Evolutionary conservation across 179 eudicot species (phyloP).

Genomic region (Pouteria campechiana): DNA sequence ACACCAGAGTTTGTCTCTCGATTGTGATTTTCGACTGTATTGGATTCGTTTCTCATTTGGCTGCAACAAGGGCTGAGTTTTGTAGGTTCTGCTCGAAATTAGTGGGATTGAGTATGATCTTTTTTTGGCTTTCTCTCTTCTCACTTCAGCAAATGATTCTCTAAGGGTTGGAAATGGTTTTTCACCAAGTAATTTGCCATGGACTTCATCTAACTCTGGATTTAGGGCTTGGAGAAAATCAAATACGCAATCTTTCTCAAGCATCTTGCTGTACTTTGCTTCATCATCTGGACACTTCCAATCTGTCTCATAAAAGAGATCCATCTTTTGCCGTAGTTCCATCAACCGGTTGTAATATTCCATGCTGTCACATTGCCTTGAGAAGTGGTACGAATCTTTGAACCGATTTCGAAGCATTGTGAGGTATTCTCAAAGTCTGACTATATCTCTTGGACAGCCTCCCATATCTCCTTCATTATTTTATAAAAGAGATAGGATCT

Average conservation of each 20-base stretch:
- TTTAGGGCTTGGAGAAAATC: no score
- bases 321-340: background rate
- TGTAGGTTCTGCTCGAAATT: background rate
- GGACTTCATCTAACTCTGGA: no score
- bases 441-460: background rate
- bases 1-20: background rate
- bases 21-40: background rate
- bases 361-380: background rate
- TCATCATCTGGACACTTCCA: background rate
- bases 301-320: background rate
- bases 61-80: background rate
- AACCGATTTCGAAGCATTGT: background rate
- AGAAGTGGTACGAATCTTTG: background rate
- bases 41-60: background rate
- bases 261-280: background rate
- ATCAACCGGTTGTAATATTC: background rate
- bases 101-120: background rate
- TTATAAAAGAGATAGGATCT: background rate
- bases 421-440: background rate
- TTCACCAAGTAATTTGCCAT: background rate
- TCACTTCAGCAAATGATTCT: background rate
- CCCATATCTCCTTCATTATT: background rate
- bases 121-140: background rate
- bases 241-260: background rate
- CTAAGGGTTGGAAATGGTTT: background rate